Evolutionary conservation across 73 alveolate species (phyloP).

Genomic region (Tetrahymena elliotti): DNA sequence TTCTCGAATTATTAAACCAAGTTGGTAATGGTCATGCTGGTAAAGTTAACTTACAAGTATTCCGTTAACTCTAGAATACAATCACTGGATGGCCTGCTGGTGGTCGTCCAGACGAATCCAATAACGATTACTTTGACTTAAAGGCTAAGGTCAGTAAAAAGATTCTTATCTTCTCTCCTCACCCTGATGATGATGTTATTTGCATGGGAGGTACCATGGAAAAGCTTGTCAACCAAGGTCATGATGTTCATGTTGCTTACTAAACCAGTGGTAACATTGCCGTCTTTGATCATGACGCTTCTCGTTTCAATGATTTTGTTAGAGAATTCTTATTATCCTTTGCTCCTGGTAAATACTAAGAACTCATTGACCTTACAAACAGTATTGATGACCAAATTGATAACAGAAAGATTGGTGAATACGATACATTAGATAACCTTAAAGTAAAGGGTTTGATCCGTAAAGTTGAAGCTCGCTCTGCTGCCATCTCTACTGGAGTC

Average conservation of each 20-base stretch:
- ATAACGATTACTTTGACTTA: slow-evolving; percentile 12
- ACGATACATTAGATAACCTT: slow-evolving; percentile 24
- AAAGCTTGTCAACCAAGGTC: slow-evolving; percentile 43
- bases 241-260: slow-evolving; percentile 47
- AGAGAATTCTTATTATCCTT: slow-evolving; percentile 4
- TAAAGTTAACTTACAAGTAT: slow-evolving; percentile 32
- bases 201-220: slow-evolving; percentile 56
- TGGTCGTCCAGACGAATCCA: slow-evolving; percentile 43
- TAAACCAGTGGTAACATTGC: slow-evolving; percentile 47
- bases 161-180: slow-evolving; percentile 50
- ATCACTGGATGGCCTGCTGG: slow-evolving; percentile 68
- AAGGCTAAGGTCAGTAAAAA: slow-evolving; percentile 18
- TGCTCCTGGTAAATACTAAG: slow-evolving; percentile 13
- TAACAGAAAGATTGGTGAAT: slow-evolving; percentile 26
- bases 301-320: slow-evolving; percentile 33
- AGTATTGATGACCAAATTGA: slow-evolving; percentile 23
- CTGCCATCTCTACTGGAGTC: slow-evolving; percentile 44
- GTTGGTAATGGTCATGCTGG: slow-evolving; percentile 38
- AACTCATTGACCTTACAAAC: neutral
- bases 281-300: slow-evolving; percentile 46
- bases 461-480: slow-evolving; percentile 46
- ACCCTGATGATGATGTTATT: slow-evolving; percentile 58
- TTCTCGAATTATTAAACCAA: slow-evolving; percentile 27
- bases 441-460: slow-evolving; percentile 36
- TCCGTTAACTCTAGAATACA: slow-evolving; percentile 3